These are phyloP conservation scores for Mimosa bimucronata DNA, from an alignment of 306 rosid species.

Conservation along the genomic window DNA sequence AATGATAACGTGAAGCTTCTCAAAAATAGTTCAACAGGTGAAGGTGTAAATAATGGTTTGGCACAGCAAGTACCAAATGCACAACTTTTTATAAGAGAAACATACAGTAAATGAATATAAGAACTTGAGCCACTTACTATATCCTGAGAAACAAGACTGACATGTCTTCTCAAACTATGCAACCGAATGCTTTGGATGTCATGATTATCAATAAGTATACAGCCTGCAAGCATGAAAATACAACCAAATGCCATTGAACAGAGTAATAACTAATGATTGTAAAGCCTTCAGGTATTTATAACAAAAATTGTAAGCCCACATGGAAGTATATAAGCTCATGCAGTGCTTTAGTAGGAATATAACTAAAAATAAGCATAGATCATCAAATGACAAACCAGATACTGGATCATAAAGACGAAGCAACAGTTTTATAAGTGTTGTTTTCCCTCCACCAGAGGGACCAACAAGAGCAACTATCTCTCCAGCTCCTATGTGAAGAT, in stretches of 20 bases:
- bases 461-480: conserved; percentile 92
- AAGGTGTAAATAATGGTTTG: conserved; percentile 5
- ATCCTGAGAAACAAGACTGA: conserved; percentile 89
- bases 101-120: conserved; percentile 13
- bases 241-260: conserved; percentile 5
- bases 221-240: conserved; percentile 55
- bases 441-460: conserved; percentile 97
- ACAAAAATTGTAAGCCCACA: not conserved
- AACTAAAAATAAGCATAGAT: conserved; percentile 6
- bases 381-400: conserved; percentile 58
- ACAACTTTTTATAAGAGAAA: not conserved
- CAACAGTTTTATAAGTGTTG: conserved; percentile 77
- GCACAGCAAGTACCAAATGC: not conserved
- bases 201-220: conserved; percentile 67
- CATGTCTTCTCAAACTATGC: conserved; percentile 73
- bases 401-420: conserved; percentile 88
- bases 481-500: conserved; percentile 76
- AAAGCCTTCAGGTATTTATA: conserved; percentile 17
- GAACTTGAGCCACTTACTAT: conserved; percentile 55
- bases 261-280: conserved; percentile 3
- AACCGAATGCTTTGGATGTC: conserved; percentile 56
- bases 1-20: conserved; percentile 23
- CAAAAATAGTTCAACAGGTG: not conserved
- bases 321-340: conserved; percentile 18
- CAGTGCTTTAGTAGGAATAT: not conserved